A percentile compares a stretch with the other conserved stretches of the same genome.
Evolutionary conservation across 176 grass and related monocot genomes (phyloP).

Genomic region (Alopecurus myosuroides): DNA sequence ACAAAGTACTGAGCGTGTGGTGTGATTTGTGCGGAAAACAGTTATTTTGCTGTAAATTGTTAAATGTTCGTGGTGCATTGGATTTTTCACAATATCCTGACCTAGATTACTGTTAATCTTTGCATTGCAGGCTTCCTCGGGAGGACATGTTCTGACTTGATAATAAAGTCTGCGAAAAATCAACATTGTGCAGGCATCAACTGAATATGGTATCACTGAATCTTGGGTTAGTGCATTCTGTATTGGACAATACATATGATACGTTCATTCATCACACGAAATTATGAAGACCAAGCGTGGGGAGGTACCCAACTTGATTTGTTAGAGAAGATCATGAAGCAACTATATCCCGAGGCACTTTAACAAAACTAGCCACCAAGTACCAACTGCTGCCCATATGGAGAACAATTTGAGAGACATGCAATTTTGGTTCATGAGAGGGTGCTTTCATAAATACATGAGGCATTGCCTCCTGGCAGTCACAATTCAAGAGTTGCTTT

Average conservation of each 20-base stretch:
- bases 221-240: conserved; percentile 63
- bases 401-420: conserved; percentile 77
- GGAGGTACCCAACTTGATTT: conserved; percentile 63
- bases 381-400: conserved; percentile 45
- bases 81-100: neutral
- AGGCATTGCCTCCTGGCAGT: conserved; percentile 62
- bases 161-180: neutral
- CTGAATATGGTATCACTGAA: conserved; percentile 77
- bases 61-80: neutral
- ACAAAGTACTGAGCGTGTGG: neutral
- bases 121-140: neutral
- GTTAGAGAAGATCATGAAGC: conserved; percentile 72
- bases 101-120: neutral
- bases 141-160: neutral
- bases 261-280: conserved; percentile 60
- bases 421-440: conserved; percentile 57
- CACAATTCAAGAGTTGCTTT: conserved; percentile 80
- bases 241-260: conserved; percentile 72
- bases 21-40: neutral
- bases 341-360: conserved; percentile 50
- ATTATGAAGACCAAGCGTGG: conserved; percentile 58
- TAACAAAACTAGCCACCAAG: conserved; percentile 56
- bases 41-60: neutral
- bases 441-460: conserved; percentile 60
- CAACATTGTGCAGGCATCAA: neutral